phyloP scores from a whole-genome alignment of 1,284 basidiomycete species.

The Trametes hirsuta region DNA sequence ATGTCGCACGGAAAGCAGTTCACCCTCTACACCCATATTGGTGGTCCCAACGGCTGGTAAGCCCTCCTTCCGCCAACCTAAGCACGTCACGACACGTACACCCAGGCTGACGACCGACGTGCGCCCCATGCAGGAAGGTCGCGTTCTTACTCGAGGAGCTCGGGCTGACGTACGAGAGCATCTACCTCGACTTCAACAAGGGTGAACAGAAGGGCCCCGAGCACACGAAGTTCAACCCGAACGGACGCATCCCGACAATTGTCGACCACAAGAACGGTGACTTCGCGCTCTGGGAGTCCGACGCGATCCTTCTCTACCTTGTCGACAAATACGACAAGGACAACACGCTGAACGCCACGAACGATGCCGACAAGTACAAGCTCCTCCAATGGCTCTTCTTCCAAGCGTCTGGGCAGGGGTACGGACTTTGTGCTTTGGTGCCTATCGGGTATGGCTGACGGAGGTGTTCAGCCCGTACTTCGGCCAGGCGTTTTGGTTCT shows the following conservation, averaged over 20 bases:
- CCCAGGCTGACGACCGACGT: neutral
- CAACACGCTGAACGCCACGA: slow-evolving; percentile 32
- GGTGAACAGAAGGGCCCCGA: slow-evolving; percentile 33
- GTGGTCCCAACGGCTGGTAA: slow-evolving; percentile 17
- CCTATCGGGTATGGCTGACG: neutral
- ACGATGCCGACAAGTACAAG: slow-evolving; percentile 26
- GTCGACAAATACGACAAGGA: slow-evolving; percentile 39
- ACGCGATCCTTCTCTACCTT: slow-evolving; percentile 40
- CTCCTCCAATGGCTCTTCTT: slow-evolving; percentile 38
- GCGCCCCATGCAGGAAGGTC: slow-evolving; percentile 25
- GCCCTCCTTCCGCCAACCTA: neutral
- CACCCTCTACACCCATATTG: slow-evolving; percentile 15
- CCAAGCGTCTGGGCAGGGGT: slow-evolving; percentile 37
- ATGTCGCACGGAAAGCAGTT: slow-evolving; percentile 19
- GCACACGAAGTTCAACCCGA: slow-evolving; percentile 34
- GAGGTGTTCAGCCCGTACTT: slow-evolving; percentile 25
- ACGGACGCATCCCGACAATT: slow-evolving; percentile 39
- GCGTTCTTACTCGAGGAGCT: slow-evolving; percentile 35
- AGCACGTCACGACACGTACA: neutral
- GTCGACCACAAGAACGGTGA: slow-evolving; percentile 40
- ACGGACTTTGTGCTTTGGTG: neutral
- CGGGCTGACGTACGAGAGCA: slow-evolving; percentile 35
- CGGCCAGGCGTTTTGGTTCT: slow-evolving; percentile 36
- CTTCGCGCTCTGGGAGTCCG: slow-evolving; percentile 35
- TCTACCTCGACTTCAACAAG: slow-evolving; percentile 33